Evolutionary conservation across 2,329 filamentous ascomycete species (phyloP).

Genomic region (Ophiosphaerella narmari): DNA sequence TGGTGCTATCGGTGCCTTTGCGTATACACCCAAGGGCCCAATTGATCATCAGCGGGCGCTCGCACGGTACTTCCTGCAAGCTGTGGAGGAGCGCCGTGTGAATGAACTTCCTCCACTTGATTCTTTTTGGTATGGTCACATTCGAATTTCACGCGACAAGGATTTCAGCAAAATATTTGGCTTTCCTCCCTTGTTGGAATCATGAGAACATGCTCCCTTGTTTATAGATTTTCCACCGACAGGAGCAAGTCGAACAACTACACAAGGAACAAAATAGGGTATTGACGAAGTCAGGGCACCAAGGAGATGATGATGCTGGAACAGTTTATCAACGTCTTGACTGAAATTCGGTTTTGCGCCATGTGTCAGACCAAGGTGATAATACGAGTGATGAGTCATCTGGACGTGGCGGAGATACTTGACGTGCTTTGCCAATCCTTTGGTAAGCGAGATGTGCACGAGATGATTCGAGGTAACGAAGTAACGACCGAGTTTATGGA

Average conservation of each 20-base stretch:
- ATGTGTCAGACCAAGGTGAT: not conserved
- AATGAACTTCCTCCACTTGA: no score
- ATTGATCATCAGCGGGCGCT: conserved; percentile 24
- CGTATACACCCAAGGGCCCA: conserved; percentile 17
- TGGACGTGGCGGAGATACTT: not conserved
- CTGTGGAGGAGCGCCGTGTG: conserved; percentile 20
- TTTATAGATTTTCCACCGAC: conserved; percentile 37
- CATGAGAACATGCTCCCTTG: conserved; percentile 29
- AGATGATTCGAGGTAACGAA: no score
- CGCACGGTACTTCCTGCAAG: conserved; percentile 24
- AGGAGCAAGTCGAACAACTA: conserved; percentile 11
- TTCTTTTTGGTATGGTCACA: no score
- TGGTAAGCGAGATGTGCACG: not conserved
- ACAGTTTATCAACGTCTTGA: not conserved
- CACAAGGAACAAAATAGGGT: conserved; percentile 10
- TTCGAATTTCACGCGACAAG: no score
- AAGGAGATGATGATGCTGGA: not conserved
- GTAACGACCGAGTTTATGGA: no score
- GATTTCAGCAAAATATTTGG: conserved; percentile 18
- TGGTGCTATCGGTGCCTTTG: conserved; percentile 27
- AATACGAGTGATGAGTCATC: not conserved
- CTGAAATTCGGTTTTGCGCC: not conserved
- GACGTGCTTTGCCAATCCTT: not conserved
- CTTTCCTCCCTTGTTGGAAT: conserved; percentile 16
- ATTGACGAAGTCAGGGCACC: not conserved